A percentile compares a stretch with the other conserved stretches of the same genome.
phyloP scores from a whole-genome alignment of 2,329 filamentous ascomycete species.

The Pseudogymnoascus pannorum region DNA sequence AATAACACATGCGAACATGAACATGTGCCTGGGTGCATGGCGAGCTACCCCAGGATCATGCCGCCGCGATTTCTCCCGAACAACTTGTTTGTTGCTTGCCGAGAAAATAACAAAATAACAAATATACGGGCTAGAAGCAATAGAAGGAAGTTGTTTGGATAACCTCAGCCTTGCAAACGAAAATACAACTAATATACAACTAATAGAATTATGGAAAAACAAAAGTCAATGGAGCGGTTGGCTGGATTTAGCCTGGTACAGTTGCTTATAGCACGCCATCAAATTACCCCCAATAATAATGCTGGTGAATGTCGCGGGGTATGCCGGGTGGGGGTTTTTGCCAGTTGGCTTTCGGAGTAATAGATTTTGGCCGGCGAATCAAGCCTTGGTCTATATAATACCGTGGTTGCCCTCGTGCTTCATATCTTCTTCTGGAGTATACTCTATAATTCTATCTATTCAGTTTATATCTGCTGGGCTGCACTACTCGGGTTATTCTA shows the following conservation, averaged over 20 bases:
- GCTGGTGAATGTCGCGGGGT: conserved; percentile 4
- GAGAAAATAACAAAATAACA: not conserved
- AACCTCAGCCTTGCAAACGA: not conserved
- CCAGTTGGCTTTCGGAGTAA: conserved; percentile 8
- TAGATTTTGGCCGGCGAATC: conserved; percentile 2
- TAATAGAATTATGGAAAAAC: conserved; percentile 3
- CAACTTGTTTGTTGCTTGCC: not conserved
- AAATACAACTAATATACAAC: conserved; percentile 9
- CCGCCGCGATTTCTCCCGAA: not conserved
- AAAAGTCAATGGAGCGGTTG: conserved; percentile 1
- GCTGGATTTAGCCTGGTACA: conserved; percentile 4
- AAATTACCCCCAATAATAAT: conserved; percentile 3
- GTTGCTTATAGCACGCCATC: conserved; percentile 5
- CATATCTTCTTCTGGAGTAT: conserved; percentile 1
- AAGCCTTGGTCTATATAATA: conserved; percentile 6
- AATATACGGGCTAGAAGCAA: conserved; percentile 1
- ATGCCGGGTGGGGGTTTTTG: conserved; percentile 5
- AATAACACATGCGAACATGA: conserved; percentile 1
- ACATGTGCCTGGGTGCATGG: not conserved
- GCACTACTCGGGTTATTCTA: too few relatives aligned
- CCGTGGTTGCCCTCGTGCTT: conserved; percentile 4
- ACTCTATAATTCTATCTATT: not conserved
- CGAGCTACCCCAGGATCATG: not conserved
- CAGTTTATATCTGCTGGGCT: not conserved
- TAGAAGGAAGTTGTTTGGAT: conserved; percentile 5